Evolutionary conservation across 768 basidiomycete species (phyloP), one percentile per base, ranked within the genome.

Genomic region (Pulveroboletus ravenelii): DNA sequence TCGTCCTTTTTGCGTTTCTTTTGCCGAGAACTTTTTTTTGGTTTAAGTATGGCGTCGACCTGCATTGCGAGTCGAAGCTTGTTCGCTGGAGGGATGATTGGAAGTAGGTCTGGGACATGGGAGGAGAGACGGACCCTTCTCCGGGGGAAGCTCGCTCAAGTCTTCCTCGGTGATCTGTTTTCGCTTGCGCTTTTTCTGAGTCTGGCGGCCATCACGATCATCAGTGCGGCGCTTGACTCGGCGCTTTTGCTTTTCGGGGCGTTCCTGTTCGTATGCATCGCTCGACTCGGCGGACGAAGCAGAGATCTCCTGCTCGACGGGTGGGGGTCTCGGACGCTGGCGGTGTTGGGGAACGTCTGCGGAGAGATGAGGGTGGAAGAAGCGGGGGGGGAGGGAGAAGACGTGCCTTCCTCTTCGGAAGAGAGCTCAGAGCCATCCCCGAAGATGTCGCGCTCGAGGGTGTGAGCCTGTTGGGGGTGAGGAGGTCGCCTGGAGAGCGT

Each of bases 381-480:
- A n/a, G 34, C 2, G 41, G 3, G 6, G 15, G 20, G 34, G 4
- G 8, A 13, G 18, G 25, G 9, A 1, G 17, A 15, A 55, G 35
- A 54, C 62, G 48, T 55, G 41, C 63, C 81, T 34, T 88, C 85
- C 55, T 86, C 86, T 51, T 84, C 83, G 9, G 82, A 81, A 0
- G 89, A 91, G 9, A 91, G 79, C 54, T 94, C 92, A 3, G 89
- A 90, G 60, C 87, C 87, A 35, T 86, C 86, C 53, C 87, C 89
- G 62, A 92, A 93, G 50, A 91, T 85, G 61, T 85, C 84, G 45
- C 80, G 82, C 50, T 79, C 84, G 31, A 85, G 80, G 45, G 74
- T 61, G 32, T 67, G 62, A 0, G 47, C 49, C 57, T 55, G 43
- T 8, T 27, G 5, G 3, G 5, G 0, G 3, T 34, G 6, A 23